Conservation (phyloP, 2,329 filamentous ascomycete genomes). For the Sclerotinia trifoliorum region DNA sequence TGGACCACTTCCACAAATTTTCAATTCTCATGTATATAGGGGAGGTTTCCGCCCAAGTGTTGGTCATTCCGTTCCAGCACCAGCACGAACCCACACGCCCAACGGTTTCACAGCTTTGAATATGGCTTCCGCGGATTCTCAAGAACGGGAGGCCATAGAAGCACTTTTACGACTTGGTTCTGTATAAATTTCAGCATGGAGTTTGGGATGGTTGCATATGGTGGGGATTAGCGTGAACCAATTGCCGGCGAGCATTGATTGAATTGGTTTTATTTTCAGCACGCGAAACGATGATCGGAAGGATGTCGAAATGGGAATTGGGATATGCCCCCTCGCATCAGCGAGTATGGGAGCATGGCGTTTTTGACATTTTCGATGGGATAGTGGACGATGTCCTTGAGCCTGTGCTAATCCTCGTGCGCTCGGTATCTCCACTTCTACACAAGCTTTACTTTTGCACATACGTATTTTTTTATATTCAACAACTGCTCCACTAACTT, state of each 20-base stretch:
- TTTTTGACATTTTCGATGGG: conserved; percentile 30
- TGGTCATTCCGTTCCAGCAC: conserved; percentile 38
- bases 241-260: conserved; percentile 41
- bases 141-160: conserved; percentile 80
- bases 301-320: conserved; percentile 25
- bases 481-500: conserved; percentile 25
- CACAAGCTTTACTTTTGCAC: conserved; percentile 26
- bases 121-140: conserved; percentile 54
- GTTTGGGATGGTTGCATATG: conserved; percentile 35
- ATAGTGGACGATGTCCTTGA: conserved; percentile 32
- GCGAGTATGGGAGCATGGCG: conserved; percentile 33
- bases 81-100: conserved; percentile 46
- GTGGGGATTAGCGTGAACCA: conserved; percentile 34
- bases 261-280: conserved; percentile 32
- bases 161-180: conserved; percentile 79
- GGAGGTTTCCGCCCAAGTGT: conserved; percentile 32
- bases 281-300: conserved; percentile 34
- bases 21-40: conserved; percentile 51
- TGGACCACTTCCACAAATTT: conserved; percentile 27
- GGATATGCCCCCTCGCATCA: conserved; percentile 26
- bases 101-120: conserved; percentile 48
- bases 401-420: conserved; percentile 39
- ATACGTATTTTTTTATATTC: conserved; percentile 28
- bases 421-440: conserved; percentile 34
- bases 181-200: conserved; percentile 51